Percentiles rank a stretch among this genome's conserved stretches.
These are phyloP conservation scores for Xylariales sp. DNA, from an alignment of 2,329 filamentous ascomycete genomes.

Conservation along the genomic window DNA sequence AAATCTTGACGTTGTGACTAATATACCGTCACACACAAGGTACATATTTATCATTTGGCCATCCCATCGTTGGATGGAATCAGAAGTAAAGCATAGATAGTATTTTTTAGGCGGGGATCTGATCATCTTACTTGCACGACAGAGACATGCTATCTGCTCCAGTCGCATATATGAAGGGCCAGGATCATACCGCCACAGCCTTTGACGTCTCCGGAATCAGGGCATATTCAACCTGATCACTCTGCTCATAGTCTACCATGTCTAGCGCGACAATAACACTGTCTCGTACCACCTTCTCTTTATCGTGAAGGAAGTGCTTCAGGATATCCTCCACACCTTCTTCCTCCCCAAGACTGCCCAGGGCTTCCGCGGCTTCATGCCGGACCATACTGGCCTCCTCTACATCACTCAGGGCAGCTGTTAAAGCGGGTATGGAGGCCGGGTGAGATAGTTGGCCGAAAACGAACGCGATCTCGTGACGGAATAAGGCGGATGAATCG, in stretches of 20 bases:
- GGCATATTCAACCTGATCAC: slow-evolving; percentile 84
- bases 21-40: not conserved
- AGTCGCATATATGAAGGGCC: slow-evolving; percentile 15
- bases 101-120: no score
- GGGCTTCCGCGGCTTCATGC: slow-evolving; percentile 93
- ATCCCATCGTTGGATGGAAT: no score
- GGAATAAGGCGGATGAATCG: slow-evolving; percentile 87
- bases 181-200: slow-evolving; percentile 26
- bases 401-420: slow-evolving; percentile 69
- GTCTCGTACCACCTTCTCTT: slow-evolving; percentile 89
- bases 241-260: slow-evolving; percentile 96
- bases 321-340: slow-evolving; percentile 86
- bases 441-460: slow-evolving; percentile 96
- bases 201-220: slow-evolving; percentile 66
- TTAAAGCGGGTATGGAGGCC: slow-evolving; percentile 89
- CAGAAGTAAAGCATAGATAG: no score
- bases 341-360: slow-evolving; percentile 90
- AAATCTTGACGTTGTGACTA: slow-evolving; percentile 6
- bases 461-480: slow-evolving; percentile 97
- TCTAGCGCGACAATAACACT: slow-evolving; percentile 93
- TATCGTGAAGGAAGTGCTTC: slow-evolving; percentile 79
- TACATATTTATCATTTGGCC: no score
- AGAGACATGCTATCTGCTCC: slow-evolving; percentile 10
- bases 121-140: no score
- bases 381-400: slow-evolving; percentile 93